Conservation (phyloP, 2,329 filamentous ascomycete genomes). For the Emergomyces pasteurianus region DNA sequence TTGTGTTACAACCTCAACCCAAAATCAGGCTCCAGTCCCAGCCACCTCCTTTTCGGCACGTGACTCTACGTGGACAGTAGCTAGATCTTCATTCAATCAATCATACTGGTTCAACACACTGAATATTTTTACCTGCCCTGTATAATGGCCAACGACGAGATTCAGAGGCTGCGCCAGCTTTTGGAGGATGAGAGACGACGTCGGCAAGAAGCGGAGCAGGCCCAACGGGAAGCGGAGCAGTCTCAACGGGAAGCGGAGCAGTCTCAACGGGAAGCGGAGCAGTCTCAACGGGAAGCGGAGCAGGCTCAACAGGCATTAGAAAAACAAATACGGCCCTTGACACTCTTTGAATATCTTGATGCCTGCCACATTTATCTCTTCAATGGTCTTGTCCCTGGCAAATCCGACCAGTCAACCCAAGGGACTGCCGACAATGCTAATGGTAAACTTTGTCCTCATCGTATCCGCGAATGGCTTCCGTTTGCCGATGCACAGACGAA, state of each 20-base stretch:
- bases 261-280: neutral
- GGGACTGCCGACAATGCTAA: neutral
- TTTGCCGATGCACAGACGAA: conserved; percentile 6
- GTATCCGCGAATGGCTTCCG: conserved; percentile 5
- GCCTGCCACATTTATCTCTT: conserved; percentile 10
- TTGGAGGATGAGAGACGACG: neutral
- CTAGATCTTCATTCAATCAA: no score
- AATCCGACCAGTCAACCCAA: neutral
- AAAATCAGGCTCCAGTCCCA: no score
- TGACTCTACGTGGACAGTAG: no score
- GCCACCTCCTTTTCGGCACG: no score
- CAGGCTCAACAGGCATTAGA: neutral
- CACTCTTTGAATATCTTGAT: conserved; percentile 9
- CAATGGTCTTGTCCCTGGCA: conserved; percentile 5
- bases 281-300: neutral
- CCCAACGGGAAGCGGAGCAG: neutral
- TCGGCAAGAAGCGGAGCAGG: neutral
- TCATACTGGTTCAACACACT: no score
- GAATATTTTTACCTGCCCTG: neutral
- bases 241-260: neutral
- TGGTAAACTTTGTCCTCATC: conserved; percentile 9
- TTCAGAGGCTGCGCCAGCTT: neutral
- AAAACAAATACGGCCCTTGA: neutral
- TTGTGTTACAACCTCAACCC: no score
- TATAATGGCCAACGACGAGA: neutral